Percentiles rank a stretch among this genome's conserved stretches.
Evolutionary conservation across 345 rosid species (phyloP).

Genomic region (Chamaenerion angustifolium): DNA sequence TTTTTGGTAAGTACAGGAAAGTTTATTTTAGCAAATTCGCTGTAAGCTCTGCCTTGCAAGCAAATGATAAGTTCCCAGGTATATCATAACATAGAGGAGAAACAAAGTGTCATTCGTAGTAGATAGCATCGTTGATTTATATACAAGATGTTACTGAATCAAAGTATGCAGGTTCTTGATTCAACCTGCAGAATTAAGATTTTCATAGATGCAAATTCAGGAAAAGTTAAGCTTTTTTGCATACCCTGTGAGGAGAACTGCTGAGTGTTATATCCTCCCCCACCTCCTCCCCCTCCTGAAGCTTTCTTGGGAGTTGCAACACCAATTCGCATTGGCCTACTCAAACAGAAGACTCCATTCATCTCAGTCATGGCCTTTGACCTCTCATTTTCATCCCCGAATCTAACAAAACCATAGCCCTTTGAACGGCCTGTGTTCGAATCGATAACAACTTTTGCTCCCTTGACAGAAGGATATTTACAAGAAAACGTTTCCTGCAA

Average conservation of each 20-base stretch:
- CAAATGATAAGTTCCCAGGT: no score
- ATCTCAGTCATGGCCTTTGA: constrained; percentile 83
- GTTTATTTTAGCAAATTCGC: neutral
- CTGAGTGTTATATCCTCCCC: constrained; percentile 36
- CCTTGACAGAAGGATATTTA: constrained; percentile 76
- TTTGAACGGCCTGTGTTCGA: constrained; percentile 79
- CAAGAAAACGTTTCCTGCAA: constrained; percentile 62
- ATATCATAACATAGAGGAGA: no score
- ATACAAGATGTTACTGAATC: no score
- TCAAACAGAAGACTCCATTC: constrained; percentile 78
- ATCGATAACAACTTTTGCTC: constrained; percentile 89
- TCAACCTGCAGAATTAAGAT: no score
- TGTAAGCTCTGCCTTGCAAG: neutral
- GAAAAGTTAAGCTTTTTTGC: neutral
- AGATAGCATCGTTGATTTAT: no score
- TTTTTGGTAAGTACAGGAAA: neutral
- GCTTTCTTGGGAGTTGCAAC: constrained; percentile 91
- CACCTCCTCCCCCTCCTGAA: constrained; percentile 13
- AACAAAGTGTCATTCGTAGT: no score
- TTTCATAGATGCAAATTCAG: neutral
- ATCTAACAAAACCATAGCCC: constrained; percentile 97
- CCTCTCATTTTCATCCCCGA: constrained; percentile 82
- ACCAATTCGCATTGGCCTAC: constrained; percentile 83
- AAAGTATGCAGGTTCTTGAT: no score
- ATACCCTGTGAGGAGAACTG: constrained; percentile 93